These are phyloP conservation scores for Daldinia sp. DNA, from an alignment of 2,329 filamentous ascomycete genomes.

Conservation along the genomic window DNA sequence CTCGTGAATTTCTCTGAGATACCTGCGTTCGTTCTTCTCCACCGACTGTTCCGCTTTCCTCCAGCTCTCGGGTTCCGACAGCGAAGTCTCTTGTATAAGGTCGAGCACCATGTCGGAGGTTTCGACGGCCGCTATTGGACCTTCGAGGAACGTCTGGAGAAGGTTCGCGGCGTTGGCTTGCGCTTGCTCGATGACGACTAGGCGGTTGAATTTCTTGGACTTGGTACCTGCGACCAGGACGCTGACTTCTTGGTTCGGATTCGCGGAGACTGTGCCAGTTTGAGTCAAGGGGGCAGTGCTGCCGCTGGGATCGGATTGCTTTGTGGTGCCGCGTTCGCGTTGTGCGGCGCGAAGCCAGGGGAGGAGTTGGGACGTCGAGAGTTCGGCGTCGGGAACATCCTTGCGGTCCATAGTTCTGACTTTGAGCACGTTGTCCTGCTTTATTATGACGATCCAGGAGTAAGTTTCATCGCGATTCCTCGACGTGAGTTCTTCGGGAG, in stretches of 20 bases:
- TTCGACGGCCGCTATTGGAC: slow-evolving; percentile 87
- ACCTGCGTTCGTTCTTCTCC: slow-evolving; percentile 79
- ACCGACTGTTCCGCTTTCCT: slow-evolving; percentile 80
- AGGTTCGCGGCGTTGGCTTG: slow-evolving; percentile 67
- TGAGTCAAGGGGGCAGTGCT: slow-evolving; percentile 29
- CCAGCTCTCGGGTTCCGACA: slow-evolving; percentile 87
- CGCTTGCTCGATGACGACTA: slow-evolving; percentile 84
- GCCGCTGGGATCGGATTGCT: slow-evolving; percentile 26
- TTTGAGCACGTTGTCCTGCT: slow-evolving; percentile 79
- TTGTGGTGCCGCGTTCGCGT: slow-evolving; percentile 72
- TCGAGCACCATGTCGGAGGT: slow-evolving; percentile 85
- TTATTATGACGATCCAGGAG: slow-evolving; percentile 89
- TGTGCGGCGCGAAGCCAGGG: slow-evolving; percentile 83
- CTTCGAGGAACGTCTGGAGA: slow-evolving; percentile 74
- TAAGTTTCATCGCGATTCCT: slow-evolving; percentile 81
- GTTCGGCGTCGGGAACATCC: slow-evolving; percentile 77
- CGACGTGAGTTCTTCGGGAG: slow-evolving; percentile 79
- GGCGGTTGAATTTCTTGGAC: slow-evolving; percentile 91
- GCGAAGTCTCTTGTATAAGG: slow-evolving; percentile 73
- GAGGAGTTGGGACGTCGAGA: slow-evolving; percentile 77
- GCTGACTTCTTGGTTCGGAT: slow-evolving; percentile 76
- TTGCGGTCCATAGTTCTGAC: slow-evolving; percentile 80
- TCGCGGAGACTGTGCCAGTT: slow-evolving; percentile 36
- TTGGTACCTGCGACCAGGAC: slow-evolving; percentile 84
- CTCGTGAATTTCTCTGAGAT: slow-evolving; percentile 83